Base-by-base conservation (phyloP, 371 early-diverging fungal species). In the Rhizopus stolonifer region DNA sequence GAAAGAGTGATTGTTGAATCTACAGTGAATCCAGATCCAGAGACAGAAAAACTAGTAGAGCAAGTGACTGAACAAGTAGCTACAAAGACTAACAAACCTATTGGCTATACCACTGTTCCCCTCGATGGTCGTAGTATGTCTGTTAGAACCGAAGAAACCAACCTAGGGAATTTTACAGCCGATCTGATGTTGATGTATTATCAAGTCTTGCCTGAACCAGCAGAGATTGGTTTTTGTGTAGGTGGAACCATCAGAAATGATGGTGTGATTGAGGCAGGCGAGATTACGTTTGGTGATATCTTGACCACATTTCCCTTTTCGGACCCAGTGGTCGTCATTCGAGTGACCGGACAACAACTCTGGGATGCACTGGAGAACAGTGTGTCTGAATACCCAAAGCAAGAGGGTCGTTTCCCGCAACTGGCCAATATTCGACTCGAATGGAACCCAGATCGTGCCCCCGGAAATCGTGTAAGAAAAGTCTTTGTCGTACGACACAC, bases 351-450 rank as follows among this genome's bases (percentile, higher is more conserved):
- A 2, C 58, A 67, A 26, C 76, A 84, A 47, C 47, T 85, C 21
- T 71, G 72, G 54, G 78, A 72, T 8, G 85, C 82, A 0, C 54
- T 86, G 15, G 85, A 86, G 47, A 81, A 78, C 54, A 72, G 77
- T 25, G 71, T 86, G 14, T 76, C 80, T 24, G 78, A 70, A 64
- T 78, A 75, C 54, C 86, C 86, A 3, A 80, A 76, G 19, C 84
- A 82, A 49, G 86, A 86, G 31, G 86, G 86, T 4, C 57, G 85
- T 24, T 86, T 86, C 43, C 86, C 85, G 3, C 80, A 85, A 36
- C 54, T 85, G 29, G 73, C 83, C 29, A 85, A 85, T 0, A 36
- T 85, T n/a, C 69, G 77, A 15, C 60, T 84, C 10, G 73, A 64
- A 51, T 86, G 80, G 66, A 77, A 84, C 23, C 79, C 84, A 0